Evolutionary conservation across 2,329 filamentous ascomycete species (phyloP), one percentile per base, ranked within the genome.

Genomic region (Metarhizium album): DNA sequence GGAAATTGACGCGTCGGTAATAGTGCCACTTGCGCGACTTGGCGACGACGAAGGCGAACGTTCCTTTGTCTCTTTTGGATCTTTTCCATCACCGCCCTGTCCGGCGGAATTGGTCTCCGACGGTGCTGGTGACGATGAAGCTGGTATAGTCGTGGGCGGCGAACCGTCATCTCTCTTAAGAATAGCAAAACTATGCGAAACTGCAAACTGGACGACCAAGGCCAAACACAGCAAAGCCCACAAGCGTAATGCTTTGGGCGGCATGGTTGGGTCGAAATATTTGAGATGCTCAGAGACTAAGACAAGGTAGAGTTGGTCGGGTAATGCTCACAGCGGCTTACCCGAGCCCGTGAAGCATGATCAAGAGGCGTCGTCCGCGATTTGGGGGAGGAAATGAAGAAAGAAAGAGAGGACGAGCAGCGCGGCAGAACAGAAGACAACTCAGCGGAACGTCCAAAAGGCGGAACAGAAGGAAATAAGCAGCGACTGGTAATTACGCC

Each of bases 181-280:
- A 37, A 65, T 56, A 7, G 59, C 58, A 29, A 67, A 58, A 51
- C 57, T 62, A 42, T 67, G 64, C 11, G 68, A 68, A 22, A 60
- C 57, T 20, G 63, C 66, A 45, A 67, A 54, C 42, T 74, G 67
- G 23, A 72, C 57, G 42, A 62, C 60, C 42, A 74, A 46, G 3
- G 67, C 47, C 22, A 74, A 58, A 56, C 66, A 69, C 51, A 75
- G 56, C 43, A 74, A 55, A 35, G 64, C 64, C 64, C 64, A 69
- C 42, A 69, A 50, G 46, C 62, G 63, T 50, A 58, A 52, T 53
- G 65, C 60, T 52, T 58, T 65, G 23, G 57, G 55, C 48, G 66
- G 53, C 72, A 73, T 73, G 47, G 42, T 60, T 46, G 27, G 24
- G 7, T 45, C 22, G 51, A 33, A 46, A 47, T 42, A n/a, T 18